Base-by-base conservation (phyloP, 805 yeast species). In the Candida ascalaphidarum region DNA sequence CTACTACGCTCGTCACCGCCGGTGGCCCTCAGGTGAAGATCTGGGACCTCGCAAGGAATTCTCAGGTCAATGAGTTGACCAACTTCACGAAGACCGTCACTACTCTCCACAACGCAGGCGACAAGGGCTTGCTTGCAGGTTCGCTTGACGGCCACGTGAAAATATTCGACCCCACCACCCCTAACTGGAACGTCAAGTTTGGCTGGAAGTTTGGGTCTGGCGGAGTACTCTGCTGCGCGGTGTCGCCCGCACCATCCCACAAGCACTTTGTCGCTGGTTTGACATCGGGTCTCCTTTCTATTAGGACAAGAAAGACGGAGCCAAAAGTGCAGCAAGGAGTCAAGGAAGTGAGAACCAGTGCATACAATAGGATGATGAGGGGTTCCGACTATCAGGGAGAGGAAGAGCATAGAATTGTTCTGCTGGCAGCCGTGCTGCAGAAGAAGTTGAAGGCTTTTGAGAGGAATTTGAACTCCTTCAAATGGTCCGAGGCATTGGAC, bases 121-220 rank as follows among this genome's bases (percentile, higher is more conserved):
- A 75, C 37, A 61, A 74, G 28, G 89, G 92, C n/a, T 61, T 92
- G 25, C 60, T 92, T 17, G 96, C 95, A 3, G 96, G 97, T 11
- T 86, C 96, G 0, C 64, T 92, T 33, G 98, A 92, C 57, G 98
- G 98, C 13, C 98, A 92, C 55, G 95, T 92, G 34, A 92, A 92
- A 55, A 88, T 88, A 25, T 84, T 89, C 51, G 96, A 88, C 53
- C 73, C 83, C 21, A 58, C 71, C 16, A 70, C 79, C 14, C 48
- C 71, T 22, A 70, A 73, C 42, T 88, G 89, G 84, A 81, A 80
- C 35, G 95, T 89, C 35, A 83, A 81, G 51, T 89, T 86, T 50
- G 96, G 96, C 27, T 89, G 97, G 96, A 89, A 88, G 56, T 89
- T 82, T 48, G 95, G 96, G 20, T 48, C 58, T 29, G 85, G 89